These are phyloP conservation scores for Phialophora macrospora DNA, from an alignment of 2,329 filamentous ascomycete genomes.

Conservation along the genomic window DNA sequence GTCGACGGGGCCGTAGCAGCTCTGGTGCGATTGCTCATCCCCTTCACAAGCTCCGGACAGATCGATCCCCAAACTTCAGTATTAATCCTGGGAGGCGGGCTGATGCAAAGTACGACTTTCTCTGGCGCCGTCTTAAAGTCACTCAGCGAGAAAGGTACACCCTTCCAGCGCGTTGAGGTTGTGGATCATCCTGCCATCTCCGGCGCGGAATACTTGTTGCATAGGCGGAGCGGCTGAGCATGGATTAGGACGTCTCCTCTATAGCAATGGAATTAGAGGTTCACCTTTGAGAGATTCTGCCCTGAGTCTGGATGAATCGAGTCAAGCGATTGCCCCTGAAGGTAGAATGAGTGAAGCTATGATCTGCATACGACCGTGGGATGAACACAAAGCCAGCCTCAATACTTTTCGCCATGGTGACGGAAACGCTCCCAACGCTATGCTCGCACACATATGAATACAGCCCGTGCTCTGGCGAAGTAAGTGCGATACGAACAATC, in stretches of 20 bases:
- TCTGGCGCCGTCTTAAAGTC: neutral
- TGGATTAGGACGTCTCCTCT: neutral
- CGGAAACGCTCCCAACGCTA: neutral
- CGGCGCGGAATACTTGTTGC: conserved; percentile 9
- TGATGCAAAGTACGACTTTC: conserved; percentile 19
- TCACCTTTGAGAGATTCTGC: no score
- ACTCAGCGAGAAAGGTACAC: neutral
- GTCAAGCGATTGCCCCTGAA: no score
- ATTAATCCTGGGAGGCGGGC: conserved; percentile 16
- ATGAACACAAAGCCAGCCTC: neutral
- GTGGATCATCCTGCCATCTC: conserved; percentile 13
- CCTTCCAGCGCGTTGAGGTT: conserved; percentile 11
- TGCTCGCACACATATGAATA: neutral
- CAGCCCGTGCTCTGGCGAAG: neutral
- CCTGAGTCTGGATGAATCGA: no score
- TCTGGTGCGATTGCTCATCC: conserved; percentile 3
- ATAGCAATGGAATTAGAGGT: neutral
- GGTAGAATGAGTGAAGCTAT: no score
- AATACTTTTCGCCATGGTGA: neutral
- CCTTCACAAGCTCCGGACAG: neutral
- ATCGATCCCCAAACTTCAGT: conserved; percentile 7
- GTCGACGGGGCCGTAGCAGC: neutral
- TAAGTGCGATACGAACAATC: neutral
- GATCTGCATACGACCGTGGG: neutral
- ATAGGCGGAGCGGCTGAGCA: neutral